Conservation (phyloP, 148 eudicot genomes). For the Chenopodium berlandieri region DNA sequence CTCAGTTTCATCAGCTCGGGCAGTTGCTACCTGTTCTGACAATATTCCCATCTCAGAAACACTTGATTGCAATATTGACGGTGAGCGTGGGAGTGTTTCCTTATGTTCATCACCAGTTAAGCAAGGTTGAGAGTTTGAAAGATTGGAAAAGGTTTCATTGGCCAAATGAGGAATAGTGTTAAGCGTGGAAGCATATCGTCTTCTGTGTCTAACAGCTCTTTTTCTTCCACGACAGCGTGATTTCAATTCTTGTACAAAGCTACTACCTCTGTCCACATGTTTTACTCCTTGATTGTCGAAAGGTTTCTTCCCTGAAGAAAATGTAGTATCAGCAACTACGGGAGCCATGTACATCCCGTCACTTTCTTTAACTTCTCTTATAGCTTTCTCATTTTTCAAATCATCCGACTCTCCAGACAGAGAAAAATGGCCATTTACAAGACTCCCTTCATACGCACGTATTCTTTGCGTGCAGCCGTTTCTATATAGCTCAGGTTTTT, state of each 20-base stretch:
- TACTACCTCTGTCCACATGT: constrained; percentile 6
- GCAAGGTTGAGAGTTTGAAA: constrained; percentile 16
- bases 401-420: constrained; percentile 31
- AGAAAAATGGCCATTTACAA: constrained; percentile 42
- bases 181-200: constrained; percentile 23
- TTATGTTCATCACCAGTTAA: constrained; percentile 13
- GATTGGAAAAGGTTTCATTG: constrained; percentile 6
- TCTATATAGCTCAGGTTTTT: constrained; percentile 52
- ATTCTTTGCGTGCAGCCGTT: constrained; percentile 83
- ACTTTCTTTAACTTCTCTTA: constrained; percentile 31
- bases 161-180: constrained; percentile 19
- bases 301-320: constrained; percentile 9
- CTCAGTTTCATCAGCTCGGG: constrained; percentile 22
- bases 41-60: constrained; percentile 12
- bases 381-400: constrained; percentile 25
- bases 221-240: constrained; percentile 25
- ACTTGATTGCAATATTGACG: constrained; percentile 19
- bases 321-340: constrained; percentile 12
- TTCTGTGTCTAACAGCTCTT: constrained; percentile 31
- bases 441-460: constrained; percentile 61
- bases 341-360: constrained; percentile 24
- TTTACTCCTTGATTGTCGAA: constrained; percentile 7
- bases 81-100: constrained; percentile 8
- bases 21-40: constrained; percentile 14
- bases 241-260: constrained; percentile 20